Conservation (phyloP, 352 stramenopile species). For the Saprolegnia parasitica region DNA sequence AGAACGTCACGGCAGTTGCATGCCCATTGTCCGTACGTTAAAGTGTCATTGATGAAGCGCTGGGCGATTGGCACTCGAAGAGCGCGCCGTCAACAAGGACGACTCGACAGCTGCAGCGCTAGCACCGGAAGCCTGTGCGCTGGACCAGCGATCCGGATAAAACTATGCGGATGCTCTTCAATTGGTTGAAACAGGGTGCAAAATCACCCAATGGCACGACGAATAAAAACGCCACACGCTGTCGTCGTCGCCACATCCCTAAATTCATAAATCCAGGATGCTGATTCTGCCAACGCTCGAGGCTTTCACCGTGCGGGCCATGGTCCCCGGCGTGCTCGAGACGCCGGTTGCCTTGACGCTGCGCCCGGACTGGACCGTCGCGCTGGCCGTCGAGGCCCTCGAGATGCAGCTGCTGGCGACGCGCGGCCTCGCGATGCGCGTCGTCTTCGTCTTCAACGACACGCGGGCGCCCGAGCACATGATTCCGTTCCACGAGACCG, state of each 20-base stretch:
- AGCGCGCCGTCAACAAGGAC: no score
- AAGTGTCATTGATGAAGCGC: no score
- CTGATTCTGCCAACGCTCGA: not conserved
- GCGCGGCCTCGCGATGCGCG: not conserved
- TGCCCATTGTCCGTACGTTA: no score
- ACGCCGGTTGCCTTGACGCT: not conserved
- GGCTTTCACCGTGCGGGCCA: not conserved
- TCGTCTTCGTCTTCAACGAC: constrained; percentile 18
- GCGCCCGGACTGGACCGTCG: constrained; percentile 4
- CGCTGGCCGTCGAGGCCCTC: not conserved
- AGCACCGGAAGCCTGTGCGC: no score
- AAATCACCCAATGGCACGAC: no score
- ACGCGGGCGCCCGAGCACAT: constrained; percentile 1
- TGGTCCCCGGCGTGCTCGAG: not conserved
- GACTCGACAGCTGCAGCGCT: no score
- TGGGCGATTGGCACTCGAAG: no score
- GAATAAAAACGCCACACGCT: not conserved
- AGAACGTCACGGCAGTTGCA: no score
- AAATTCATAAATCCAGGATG: not conserved
- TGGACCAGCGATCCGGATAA: no score
- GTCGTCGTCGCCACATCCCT: not conserved
- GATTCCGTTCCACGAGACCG: constrained; percentile 1
- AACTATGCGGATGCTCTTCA: no score
- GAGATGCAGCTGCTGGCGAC: constrained; percentile 9
- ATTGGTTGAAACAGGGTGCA: no score